Percentiles rank a stretch among this genome's conserved stretches.
phyloP scores from a whole-genome alignment of 2,329 filamentous ascomycete genomes.

The Fusarium illudens region DNA sequence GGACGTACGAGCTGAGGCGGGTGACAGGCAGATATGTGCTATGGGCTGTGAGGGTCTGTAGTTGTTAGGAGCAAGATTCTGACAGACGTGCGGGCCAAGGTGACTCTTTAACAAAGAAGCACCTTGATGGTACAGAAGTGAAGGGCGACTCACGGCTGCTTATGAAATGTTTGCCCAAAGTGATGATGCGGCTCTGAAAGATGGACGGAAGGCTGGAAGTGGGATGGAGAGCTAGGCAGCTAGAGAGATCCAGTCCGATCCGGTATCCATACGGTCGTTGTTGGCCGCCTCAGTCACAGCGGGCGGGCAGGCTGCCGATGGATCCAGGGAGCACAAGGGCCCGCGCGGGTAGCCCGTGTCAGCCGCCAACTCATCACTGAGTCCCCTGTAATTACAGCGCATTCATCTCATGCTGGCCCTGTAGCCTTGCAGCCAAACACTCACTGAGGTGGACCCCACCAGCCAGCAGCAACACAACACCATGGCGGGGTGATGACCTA shows the following conservation, averaged over 20 bases:
- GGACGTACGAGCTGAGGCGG: slow-evolving; percentile 25
- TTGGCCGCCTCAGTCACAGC: slow-evolving; percentile 14
- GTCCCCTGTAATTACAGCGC: slow-evolving; percentile 10
- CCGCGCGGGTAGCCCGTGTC: background rate
- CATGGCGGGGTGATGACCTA: slow-evolving; percentile 4
- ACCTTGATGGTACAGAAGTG: slow-evolving; percentile 29
- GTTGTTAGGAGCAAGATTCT: slow-evolving; percentile 12
- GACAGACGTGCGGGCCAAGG: background rate
- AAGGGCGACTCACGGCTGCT: slow-evolving; percentile 4
- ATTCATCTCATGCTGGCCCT: background rate
- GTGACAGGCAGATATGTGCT: background rate
- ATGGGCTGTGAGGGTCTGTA: slow-evolving; percentile 4
- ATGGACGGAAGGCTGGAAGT: slow-evolving; percentile 17
- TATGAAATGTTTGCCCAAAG: slow-evolving; percentile 7
- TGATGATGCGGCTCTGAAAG: slow-evolving; percentile 33
- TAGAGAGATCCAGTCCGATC: slow-evolving; percentile 11
- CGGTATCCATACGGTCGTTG: background rate
- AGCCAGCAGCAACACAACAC: no score
- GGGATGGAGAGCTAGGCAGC: slow-evolving; percentile 28
- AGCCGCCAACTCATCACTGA: background rate
- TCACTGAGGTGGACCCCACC: no score
- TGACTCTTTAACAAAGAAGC: background rate
- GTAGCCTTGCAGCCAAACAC: background rate
- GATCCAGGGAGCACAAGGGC: background rate
- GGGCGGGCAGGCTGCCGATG: background rate